Conservation (phyloP, 139 green algal species). For the Chloropicon primus region DNA sequence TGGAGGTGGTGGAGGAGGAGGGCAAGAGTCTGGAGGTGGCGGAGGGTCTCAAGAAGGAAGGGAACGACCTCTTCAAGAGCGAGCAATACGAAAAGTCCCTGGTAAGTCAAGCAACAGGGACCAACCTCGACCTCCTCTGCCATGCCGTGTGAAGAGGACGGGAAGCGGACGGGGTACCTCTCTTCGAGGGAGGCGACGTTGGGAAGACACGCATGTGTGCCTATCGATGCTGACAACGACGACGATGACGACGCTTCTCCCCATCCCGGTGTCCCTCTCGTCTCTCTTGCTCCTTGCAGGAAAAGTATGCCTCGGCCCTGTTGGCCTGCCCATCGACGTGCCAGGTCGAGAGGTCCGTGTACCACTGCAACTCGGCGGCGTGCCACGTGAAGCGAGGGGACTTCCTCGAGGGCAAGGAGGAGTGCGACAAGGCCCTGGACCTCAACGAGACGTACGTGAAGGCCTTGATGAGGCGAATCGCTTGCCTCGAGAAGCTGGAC, state of each 20-base stretch:
- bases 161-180: too few species aligned
- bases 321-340: slow-evolving; percentile 28
- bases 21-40: slow-evolving; percentile 18
- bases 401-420: slow-evolving; percentile 10
- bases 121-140: too few species aligned
- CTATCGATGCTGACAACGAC: too few species aligned
- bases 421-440: slow-evolving; percentile 26
- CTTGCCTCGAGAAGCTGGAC: slow-evolving; percentile 62
- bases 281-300: neutral
- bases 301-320: slow-evolving; percentile 36
- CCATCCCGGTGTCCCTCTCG: too few species aligned
- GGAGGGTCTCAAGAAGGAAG: slow-evolving; percentile 46
- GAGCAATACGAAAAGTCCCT: slow-evolving; percentile 13
- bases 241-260: too few species aligned
- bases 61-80: slow-evolving; percentile 40
- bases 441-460: slow-evolving; percentile 52
- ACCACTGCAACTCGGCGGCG: slow-evolving; percentile 55
- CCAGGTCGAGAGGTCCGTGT: slow-evolving; percentile 37
- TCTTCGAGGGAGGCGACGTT: too few species aligned
- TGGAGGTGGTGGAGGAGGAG: neutral
- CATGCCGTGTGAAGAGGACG: too few species aligned
- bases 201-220: too few species aligned
- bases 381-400: slow-evolving; percentile 41
- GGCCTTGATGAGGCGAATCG: slow-evolving; percentile 50
- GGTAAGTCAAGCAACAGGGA: slow-evolving; percentile 14